These are phyloP conservation scores for Clarireedia homoeocarpa DNA, from an alignment of 2,329 filamentous ascomycete species.

Conservation along the genomic window DNA sequence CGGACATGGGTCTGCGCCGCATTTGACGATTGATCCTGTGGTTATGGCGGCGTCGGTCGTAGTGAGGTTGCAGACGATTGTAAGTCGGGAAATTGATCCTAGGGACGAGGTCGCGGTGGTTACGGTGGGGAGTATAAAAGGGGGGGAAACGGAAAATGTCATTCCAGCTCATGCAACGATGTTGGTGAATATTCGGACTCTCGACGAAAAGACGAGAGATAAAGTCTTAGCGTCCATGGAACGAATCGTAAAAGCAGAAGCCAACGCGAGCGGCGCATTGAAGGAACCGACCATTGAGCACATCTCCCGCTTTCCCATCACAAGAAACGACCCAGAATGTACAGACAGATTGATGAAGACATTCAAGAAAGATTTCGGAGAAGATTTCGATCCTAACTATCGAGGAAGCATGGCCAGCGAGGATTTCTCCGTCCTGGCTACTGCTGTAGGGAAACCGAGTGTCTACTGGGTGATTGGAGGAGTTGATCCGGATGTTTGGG, in stretches of 20 bases:
- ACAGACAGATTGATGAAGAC: constrained; percentile 11
- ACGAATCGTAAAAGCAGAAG: constrained; percentile 45
- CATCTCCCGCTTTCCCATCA: constrained; percentile 18
- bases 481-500: constrained; percentile 29
- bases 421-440: constrained; percentile 41
- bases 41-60: constrained; percentile 37
- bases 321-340: constrained; percentile 16
- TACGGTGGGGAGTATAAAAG: constrained; percentile 37
- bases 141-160: constrained; percentile 37
- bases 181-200: constrained; percentile 35
- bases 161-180: constrained; percentile 36
- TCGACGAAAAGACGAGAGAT: constrained; percentile 28
- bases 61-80: constrained; percentile 33
- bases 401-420: constrained; percentile 17
- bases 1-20: constrained; percentile 36
- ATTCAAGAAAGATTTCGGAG: constrained; percentile 19
- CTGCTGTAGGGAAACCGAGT: constrained; percentile 25
- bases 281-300: constrained; percentile 16
- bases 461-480: constrained; percentile 35
- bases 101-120: constrained; percentile 36
- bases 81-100: constrained; percentile 33
- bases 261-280: constrained; percentile 34
- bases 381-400: constrained; percentile 13
- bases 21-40: constrained; percentile 39
- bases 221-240: constrained; percentile 33